Conservation (phyloP, 1,139 yeast genomes). For the Candida tunisiensis region DNA sequence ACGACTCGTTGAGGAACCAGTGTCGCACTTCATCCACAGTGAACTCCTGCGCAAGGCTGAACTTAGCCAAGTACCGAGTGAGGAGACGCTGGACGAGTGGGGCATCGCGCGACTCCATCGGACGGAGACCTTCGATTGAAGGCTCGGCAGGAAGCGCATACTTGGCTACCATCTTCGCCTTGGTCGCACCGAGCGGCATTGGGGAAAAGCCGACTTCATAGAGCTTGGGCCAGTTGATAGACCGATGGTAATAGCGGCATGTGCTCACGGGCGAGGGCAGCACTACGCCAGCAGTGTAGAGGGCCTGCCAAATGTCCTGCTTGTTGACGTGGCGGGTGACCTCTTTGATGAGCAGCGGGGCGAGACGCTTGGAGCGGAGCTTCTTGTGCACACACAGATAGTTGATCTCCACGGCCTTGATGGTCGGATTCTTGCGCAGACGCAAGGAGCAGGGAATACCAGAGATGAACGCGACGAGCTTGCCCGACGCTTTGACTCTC, state of each 20-base stretch:
- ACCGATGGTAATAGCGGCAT: conserved; percentile 86
- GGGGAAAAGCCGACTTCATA: conserved; percentile 76
- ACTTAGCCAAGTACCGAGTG: conserved; percentile 43
- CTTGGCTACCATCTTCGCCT: conserved; percentile 66
- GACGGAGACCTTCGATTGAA: conserved; percentile 42
- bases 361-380: conserved; percentile 79
- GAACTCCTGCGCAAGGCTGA: conserved; percentile 59
- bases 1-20: conserved; percentile 48
- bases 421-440: conserved; percentile 34
- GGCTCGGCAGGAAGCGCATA: conserved; percentile 53
- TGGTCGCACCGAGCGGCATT: conserved; percentile 61
- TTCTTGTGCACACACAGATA: conserved; percentile 90
- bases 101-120: conserved; percentile 43
- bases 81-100: conserved; percentile 46
- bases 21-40: conserved; percentile 57
- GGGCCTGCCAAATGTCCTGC: conserved; percentile 84
- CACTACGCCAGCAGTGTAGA: conserved; percentile 84
- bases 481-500: conserved; percentile 57
- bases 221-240: conserved; percentile 80
- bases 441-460: conserved; percentile 69
- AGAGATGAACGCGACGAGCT: conserved; percentile 79
- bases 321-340: conserved; percentile 85
- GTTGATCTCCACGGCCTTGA: conserved; percentile 77
- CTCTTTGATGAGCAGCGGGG: conserved; percentile 88
- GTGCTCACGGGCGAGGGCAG: conserved; percentile 88